These are phyloP conservation scores for Parsonsia alboflavescens DNA, from an alignment of 257 asterid species.

Conservation along the genomic window DNA sequence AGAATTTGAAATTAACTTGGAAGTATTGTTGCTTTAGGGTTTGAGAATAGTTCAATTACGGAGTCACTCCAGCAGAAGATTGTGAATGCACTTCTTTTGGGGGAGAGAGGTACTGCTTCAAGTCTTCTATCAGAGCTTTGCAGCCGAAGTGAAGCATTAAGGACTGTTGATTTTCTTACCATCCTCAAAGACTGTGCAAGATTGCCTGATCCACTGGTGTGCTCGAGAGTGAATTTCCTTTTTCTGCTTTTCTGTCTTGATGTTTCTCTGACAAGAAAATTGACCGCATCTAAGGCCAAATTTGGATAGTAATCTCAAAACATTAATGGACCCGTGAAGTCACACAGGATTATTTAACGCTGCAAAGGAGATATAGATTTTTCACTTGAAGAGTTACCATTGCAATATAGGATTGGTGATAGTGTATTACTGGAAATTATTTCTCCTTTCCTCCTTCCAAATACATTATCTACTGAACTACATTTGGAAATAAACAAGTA, in stretches of 20 bases:
- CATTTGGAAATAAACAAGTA: background rate
- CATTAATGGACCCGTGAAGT: background rate
- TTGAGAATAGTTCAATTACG: slow-evolving; percentile 18
- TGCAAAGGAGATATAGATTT: background rate
- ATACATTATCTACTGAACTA: background rate
- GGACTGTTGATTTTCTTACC: slow-evolving; percentile 41
- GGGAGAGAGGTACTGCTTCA: slow-evolving; percentile 68
- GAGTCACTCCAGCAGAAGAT: slow-evolving; percentile 42
- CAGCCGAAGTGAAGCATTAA: slow-evolving; percentile 32
- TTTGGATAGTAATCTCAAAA: background rate
- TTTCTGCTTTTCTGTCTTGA: slow-evolving; percentile 6
- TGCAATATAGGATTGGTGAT: background rate
- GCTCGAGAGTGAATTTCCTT: slow-evolving; percentile 19
- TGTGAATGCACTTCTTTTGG: slow-evolving; percentile 54
- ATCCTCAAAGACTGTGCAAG: slow-evolving; percentile 66
- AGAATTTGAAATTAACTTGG: background rate
- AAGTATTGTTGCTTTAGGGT: slow-evolving; percentile 32
- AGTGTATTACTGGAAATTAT: background rate
- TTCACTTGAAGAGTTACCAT: background rate
- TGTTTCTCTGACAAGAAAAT: background rate
- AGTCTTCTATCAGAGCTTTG: slow-evolving; percentile 51
- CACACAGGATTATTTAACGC: background rate
- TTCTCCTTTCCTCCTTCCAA: background rate
- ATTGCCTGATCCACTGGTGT: slow-evolving; percentile 76
- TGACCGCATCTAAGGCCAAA: background rate